Base-by-base conservation (phyloP, 225 moss, liverwort and hornwort species). In the Physcomitrium patens region DNA sequence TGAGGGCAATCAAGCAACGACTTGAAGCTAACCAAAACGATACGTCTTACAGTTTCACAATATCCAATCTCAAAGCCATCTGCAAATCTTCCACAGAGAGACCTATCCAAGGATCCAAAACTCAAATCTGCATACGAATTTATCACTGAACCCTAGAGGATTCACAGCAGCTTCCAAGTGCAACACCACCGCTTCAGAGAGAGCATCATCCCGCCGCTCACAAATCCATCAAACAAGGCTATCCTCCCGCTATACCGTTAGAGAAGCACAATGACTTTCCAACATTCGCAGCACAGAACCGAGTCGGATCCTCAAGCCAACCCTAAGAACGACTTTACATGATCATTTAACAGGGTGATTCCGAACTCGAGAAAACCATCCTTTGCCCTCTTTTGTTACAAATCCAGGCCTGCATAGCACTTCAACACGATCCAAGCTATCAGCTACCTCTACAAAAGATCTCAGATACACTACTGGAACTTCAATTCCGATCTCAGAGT, bases 221-320 rank as follows among this genome's bases (percentile, higher is more conserved):
- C 31, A 31, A 31, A 31, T 31, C 31, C 5, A 31, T 31, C 31
- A 31, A 31, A 31, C 31, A 31, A 31, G 31, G 5, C 31, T 31
- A 31, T 31, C 31, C 5, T 31, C 31, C 5, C 31, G 60, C 46
- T 28, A 53, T 24, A 17, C 12, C 67, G 37, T 45, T 52, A 41
- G 26, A 44, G 8, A 61, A 15, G 1, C 24, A 31, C 16, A 18
- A 47, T 20, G 22, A 11, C 18, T 70, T 65, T 58, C 53, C 31
- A 17, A 61, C 52, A 53, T 63, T 27, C 19, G 2, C 44, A 55
- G 31, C 44, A 48, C n/a, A 69, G 18, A 56, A 18, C 55, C 74
- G 78, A 76, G 45, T 77, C 63, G 81, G 81, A 85, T 78, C 84
- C 70, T 62, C 71, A 23, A 55, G 27, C 17, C 70, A 84, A 85